phyloP scores from a whole-genome alignment of 2,329 filamentous ascomycete species.

The Scedosporium aurantiacum region DNA sequence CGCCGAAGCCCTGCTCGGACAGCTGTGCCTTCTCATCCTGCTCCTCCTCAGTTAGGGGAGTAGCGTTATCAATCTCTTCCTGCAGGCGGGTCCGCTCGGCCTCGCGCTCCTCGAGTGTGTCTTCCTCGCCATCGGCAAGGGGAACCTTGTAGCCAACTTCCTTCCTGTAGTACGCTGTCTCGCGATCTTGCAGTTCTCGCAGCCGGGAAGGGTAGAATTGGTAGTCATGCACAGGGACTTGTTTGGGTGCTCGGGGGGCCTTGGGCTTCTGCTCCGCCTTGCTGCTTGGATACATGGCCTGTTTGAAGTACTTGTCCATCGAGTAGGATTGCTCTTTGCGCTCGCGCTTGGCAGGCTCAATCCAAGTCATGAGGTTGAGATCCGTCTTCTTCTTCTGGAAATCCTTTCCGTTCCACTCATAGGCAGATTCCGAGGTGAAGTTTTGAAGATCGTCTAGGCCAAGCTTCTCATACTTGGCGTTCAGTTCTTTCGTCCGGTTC shows the following conservation, averaged over 20 bases:
- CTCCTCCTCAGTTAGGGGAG: slow-evolving; percentile 79
- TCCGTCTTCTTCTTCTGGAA: slow-evolving; percentile 89
- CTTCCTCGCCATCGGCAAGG: slow-evolving; percentile 76
- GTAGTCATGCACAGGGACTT: slow-evolving; percentile 86
- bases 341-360: slow-evolving; percentile 96
- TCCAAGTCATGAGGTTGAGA: slow-evolving; percentile 78
- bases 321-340: slow-evolving; percentile 97
- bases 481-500: slow-evolving; percentile 78
- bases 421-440: slow-evolving; percentile 93
- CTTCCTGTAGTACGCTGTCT: slow-evolving; percentile 92
- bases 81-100: slow-evolving; percentile 82
- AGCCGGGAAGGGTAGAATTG: slow-evolving; percentile 88
- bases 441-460: slow-evolving; percentile 96
- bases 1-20: slow-evolving; percentile 73
- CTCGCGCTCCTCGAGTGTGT: slow-evolving; percentile 75
- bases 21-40: slow-evolving; percentile 75
- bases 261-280: slow-evolving; percentile 86
- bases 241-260: slow-evolving; percentile 88
- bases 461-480: slow-evolving; percentile 89
- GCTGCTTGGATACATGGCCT: slow-evolving; percentile 70
- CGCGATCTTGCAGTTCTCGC: slow-evolving; percentile 83
- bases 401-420: slow-evolving; percentile 97
- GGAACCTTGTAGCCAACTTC: slow-evolving; percentile 93
- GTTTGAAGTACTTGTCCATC: slow-evolving; percentile 96
- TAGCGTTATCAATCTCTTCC: slow-evolving; percentile 84